These are phyloP conservation scores for Rhizopogon vesiculosus DNA, from an alignment of 768 basidiomycete species.

Conservation along the genomic window DNA sequence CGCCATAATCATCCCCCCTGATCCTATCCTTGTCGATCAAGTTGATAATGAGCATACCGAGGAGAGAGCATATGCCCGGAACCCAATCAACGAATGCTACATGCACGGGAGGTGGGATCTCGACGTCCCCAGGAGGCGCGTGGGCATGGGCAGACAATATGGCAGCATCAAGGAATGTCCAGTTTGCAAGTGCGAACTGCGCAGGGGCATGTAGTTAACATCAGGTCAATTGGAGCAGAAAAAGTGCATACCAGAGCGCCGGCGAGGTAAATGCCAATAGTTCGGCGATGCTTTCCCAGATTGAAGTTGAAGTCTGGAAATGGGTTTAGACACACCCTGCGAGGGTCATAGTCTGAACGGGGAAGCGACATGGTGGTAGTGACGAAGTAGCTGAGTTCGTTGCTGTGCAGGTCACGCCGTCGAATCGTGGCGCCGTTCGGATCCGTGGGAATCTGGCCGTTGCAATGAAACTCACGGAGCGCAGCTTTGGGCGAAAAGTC, in stretches of 20 bases:
- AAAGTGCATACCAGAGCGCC: constrained; percentile 79
- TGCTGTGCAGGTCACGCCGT: not conserved
- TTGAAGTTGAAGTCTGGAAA: constrained; percentile 74
- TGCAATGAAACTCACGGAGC: not conserved
- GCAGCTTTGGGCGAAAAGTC: too few relatives aligned
- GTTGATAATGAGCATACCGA: constrained; percentile 91
- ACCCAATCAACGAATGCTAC: constrained; percentile 96
- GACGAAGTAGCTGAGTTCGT: not conserved
- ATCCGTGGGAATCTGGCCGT: not conserved
- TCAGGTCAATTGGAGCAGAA: not conserved
- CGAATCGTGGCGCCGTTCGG: not conserved
- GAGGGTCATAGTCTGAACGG: constrained; percentile 76
- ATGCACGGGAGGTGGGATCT: constrained; percentile 68
- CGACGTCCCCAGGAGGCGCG: constrained; percentile 65
- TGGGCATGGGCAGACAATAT: constrained; percentile 86
- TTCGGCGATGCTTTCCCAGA: constrained; percentile 72
- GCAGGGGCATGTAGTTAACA: constrained; percentile 3
- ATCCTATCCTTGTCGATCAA: constrained; percentile 93
- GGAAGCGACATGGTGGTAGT: constrained; percentile 53
- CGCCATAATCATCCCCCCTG: constrained; percentile 75
- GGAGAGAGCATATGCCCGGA: constrained; percentile 88
- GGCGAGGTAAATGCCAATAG: constrained; percentile 85
- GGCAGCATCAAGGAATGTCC: constrained; percentile 92
- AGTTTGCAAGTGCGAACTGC: constrained; percentile 94
- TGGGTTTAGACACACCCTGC: constrained; percentile 83